These are phyloP conservation scores for Asparagopsis taxiformis DNA, from an alignment of 31 red algal genomes.

Conservation along the genomic window DNA sequence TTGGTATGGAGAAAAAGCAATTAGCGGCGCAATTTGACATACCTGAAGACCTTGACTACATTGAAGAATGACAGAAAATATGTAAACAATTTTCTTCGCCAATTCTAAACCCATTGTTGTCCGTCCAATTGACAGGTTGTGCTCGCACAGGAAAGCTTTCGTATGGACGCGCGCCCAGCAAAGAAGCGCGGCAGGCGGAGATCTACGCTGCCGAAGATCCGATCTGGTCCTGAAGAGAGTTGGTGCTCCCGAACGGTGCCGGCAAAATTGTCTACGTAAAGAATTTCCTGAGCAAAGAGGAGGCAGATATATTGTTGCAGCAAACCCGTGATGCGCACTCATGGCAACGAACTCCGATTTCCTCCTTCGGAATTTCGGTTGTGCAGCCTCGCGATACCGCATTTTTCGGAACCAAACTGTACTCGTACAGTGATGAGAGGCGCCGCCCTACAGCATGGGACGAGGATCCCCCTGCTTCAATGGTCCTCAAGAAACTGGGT, in stretches of 20 bases:
- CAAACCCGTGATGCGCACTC: conserved; percentile 48
- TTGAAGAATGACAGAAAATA: no score
- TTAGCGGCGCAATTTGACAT: conserved; percentile 69
- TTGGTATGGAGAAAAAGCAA: conserved; percentile 40
- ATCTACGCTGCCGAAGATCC: background rate
- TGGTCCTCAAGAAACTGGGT: conserved; percentile 28
- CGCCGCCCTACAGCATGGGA: conserved; percentile 55
- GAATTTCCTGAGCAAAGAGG: conserved; percentile 33
- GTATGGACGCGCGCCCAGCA: no score
- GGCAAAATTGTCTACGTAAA: conserved; percentile 33
- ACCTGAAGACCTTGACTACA: conserved; percentile 56
- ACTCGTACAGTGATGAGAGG: conserved; percentile 68
- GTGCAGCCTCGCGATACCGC: conserved; percentile 73
- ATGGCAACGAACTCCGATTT: conserved; percentile 60
- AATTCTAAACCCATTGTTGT: no score
- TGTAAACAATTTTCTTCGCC: no score
- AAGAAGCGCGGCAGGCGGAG: background rate
- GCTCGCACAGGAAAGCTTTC: no score
- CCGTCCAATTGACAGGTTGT: no score
- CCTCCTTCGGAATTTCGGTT: conserved; percentile 53
- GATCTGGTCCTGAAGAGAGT: conserved; percentile 39
- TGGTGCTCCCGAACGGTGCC: conserved; percentile 28
- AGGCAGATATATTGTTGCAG: conserved; percentile 33
- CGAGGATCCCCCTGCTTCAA: conserved; percentile 54
- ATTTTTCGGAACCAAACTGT: conserved; percentile 70